These are phyloP conservation scores for Acer campestre DNA, from an alignment of 345 rosid genomes.

Conservation along the genomic window DNA sequence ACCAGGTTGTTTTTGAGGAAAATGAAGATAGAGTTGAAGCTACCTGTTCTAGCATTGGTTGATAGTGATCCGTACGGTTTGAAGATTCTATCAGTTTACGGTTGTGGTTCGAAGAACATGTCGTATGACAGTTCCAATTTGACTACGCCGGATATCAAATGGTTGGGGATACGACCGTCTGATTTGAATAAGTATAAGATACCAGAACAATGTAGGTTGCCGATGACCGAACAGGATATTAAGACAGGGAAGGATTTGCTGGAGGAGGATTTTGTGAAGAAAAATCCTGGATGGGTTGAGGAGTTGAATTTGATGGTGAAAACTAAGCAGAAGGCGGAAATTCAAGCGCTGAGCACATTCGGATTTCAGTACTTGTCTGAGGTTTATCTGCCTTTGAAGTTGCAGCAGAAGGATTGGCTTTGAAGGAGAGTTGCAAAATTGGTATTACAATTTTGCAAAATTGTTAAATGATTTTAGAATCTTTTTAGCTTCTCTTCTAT, in stretches of 20 bases:
- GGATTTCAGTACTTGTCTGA: constrained; percentile 97
- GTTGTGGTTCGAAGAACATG: constrained; percentile 99
- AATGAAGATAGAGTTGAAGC: constrained; percentile 90
- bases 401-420: constrained; percentile 98
- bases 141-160: constrained; percentile 96
- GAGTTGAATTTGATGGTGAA: constrained; percentile 97
- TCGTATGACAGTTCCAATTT: constrained; percentile 91
- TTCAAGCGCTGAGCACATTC: constrained; percentile 94
- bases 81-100: constrained; percentile 89
- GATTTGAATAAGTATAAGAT: constrained; percentile 89
- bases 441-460: neutral
- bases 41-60: constrained; percentile 92
- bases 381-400: constrained; percentile 93
- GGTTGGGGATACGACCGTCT: constrained; percentile 94
- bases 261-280: constrained; percentile 99
- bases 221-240: constrained; percentile 98
- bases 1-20: constrained; percentile 91
- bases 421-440: constrained; percentile 28
- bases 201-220: constrained; percentile 94
- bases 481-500: constrained; percentile 11
- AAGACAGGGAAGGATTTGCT: constrained; percentile 94
- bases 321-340: constrained; percentile 96
- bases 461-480: too few relatives aligned
- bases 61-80: constrained; percentile 97
- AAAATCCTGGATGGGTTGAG: constrained; percentile 97